Evolutionary conservation across 306 rosid genomes (phyloP).

Genomic region (Vachellia pachyceras): DNA sequence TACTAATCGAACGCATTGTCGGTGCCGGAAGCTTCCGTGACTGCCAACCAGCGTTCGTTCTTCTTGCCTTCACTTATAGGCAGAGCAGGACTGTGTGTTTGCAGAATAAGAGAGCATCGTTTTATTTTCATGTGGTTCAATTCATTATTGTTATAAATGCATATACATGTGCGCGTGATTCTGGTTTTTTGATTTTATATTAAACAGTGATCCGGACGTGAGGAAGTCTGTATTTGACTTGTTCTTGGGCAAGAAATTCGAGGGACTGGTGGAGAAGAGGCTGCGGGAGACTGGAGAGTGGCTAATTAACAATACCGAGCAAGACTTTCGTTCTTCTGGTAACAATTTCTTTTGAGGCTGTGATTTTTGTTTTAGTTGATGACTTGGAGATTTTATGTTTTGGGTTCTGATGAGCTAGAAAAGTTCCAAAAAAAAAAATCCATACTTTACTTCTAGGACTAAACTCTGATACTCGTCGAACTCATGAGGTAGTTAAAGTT

Average conservation of each 20-base stretch:
- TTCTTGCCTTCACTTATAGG: neutral
- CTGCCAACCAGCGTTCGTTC: constrained; percentile 54
- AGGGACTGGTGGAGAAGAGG: constrained; percentile 69
- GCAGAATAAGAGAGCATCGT: neutral
- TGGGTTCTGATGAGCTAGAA: neutral
- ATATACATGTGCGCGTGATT: neutral
- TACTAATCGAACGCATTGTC: constrained; percentile 71
- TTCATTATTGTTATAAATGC: neutral
- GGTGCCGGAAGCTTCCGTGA: constrained; percentile 93
- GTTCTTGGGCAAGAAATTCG: constrained; percentile 54
- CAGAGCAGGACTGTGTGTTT: neutral
- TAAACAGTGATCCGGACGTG: constrained; percentile 54
- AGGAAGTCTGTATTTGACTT: constrained; percentile 56
- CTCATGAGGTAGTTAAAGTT: neutral
- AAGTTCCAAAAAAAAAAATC: neutral
- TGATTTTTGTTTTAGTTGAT: neutral
- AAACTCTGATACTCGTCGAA: neutral
- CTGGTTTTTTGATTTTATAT: neutral
- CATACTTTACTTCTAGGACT: neutral
- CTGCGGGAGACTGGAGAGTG: constrained; percentile 81
- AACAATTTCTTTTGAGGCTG: neutral
- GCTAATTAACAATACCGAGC: constrained; percentile 57
- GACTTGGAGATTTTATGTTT: neutral
- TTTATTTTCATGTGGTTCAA: neutral
- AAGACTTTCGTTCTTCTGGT: constrained; percentile 57